Percentiles rank a stretch among this genome's conserved stretches.
Evolutionary conservation across 768 basidiomycete species (phyloP).

Genomic region (Russula foetens): DNA sequence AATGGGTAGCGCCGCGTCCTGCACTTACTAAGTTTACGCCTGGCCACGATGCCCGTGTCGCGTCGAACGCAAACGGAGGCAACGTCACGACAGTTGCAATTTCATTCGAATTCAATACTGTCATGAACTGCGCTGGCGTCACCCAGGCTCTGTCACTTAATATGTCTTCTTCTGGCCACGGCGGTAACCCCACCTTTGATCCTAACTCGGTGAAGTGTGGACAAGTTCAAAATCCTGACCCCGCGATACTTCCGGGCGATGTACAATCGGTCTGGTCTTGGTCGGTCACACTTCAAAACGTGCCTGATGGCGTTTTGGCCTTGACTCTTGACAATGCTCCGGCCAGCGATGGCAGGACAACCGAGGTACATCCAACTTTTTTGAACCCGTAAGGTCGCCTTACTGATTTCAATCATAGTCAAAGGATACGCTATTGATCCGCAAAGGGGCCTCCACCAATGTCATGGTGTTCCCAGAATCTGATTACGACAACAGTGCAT

Average conservation of each 20-base stretch:
- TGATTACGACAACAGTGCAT: conserved; percentile 63
- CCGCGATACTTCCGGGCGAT: conserved; percentile 44
- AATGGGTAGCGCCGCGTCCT: conserved; percentile 68
- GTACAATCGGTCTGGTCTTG: conserved; percentile 60
- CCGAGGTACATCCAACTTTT: conserved; percentile 41
- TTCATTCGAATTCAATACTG: conserved; percentile 66
- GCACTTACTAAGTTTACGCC: conserved; percentile 73
- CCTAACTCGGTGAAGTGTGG: conserved; percentile 38
- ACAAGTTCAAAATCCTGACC: conserved; percentile 39
- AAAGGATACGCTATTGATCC: conserved; percentile 69
- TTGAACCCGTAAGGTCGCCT: not conserved
- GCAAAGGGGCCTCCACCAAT: conserved; percentile 71
- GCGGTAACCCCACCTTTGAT: conserved; percentile 46
- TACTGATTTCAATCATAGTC: conserved; percentile 30
- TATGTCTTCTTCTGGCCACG: conserved; percentile 60
- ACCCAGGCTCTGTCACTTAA: conserved; percentile 56
- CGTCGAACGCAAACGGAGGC: conserved; percentile 37
- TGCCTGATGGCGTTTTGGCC: conserved; percentile 78
- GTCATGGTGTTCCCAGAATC: conserved; percentile 80
- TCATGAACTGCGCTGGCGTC: conserved; percentile 68
- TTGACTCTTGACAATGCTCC: conserved; percentile 56
- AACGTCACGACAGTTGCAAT: conserved; percentile 56
- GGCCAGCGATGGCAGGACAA: conserved; percentile 35
- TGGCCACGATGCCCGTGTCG: conserved; percentile 77
- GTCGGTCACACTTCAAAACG: conserved; percentile 62